Evolutionary conservation across 345 rosid genomes (phyloP), one percentile per base, ranked within the genome.

Genomic region (Sonneratia caseolaris): DNA sequence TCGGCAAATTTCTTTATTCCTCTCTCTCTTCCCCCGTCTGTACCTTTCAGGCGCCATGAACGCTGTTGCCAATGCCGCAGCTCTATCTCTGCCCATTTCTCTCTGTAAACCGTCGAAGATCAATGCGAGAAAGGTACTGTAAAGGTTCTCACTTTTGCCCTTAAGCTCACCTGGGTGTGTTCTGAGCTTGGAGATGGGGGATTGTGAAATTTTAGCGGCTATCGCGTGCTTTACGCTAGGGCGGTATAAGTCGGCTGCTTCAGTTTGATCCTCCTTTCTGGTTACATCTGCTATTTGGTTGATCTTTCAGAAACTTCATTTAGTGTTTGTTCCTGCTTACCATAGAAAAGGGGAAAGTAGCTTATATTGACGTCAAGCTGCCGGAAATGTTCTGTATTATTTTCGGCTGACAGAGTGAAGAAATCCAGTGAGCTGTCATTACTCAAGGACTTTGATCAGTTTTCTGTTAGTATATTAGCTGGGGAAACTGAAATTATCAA

Each of bases 21-120:
- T 37, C 35, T 36, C 73, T 7, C 61, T 64, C 68, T 62, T 53
- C 67, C 47, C 72, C 75, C 24, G 11, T 47, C 71, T 61, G 51
- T 5, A 57, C 68, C 43, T 37, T 66, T 70, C 64, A 65, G 48
- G 81, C 84, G 87, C 84, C 82, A 95, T 95, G 99, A 87, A 79
- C 85, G 78, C 92, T 76, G 83, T 91, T 19, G 92, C 88, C 67
- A 77, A 88, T 32, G 87, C 91, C 57, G 86, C 90, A 57, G 89
- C 87, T 78, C 82, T 91, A 61, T 87, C 95, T 71, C 75, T 90
- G 9, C 99, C 99, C 22, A 76, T 87, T 78, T 85, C 90, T 71
- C 72, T 90, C 40, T 73, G 71, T 70, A 79, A 82, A 77, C 83
- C 97, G 18, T 80, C 91, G 51, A 86, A 80, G 57, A 62, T 82